A percentile compares a stretch with the other conserved stretches of the same genome.
Evolutionary conservation across 768 basidiomycete species (phyloP).

Genomic region (Hydnum rufescens): DNA sequence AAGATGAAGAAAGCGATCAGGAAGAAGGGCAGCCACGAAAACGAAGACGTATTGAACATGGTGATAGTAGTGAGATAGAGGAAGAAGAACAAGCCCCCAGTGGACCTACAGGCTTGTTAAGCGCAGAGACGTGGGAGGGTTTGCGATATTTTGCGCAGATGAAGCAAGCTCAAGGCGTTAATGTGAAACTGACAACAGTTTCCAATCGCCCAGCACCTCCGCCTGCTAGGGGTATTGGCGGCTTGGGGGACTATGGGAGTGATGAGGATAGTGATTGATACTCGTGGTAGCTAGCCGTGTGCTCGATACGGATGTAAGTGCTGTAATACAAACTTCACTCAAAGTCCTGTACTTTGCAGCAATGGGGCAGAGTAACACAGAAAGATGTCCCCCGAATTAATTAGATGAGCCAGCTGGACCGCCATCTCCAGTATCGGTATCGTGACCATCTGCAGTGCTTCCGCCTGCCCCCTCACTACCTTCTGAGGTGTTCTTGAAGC

Average conservation of each 20-base stretch:
- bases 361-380: no score
- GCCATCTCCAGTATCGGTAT: no score
- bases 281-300: no score
- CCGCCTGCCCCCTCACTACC: no score
- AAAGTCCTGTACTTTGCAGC: no score
- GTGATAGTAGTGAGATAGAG: conserved; percentile 19
- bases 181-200: conserved; percentile 14
- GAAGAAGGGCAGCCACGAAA: conserved; percentile 15
- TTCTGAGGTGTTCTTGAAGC: conserved; percentile 2
- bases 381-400: no score
- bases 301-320: no score
- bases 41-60: conserved; percentile 17
- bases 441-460: no score
- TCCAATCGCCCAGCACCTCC: conserved; percentile 17
- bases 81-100: conserved; percentile 16
- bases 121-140: conserved; percentile 69
- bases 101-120: conserved; percentile 41
- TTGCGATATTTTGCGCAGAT: conserved; percentile 84
- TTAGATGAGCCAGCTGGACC: no score
- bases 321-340: no score
- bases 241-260: conserved; percentile 60
- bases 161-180: conserved; percentile 25
- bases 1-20: conserved; percentile 21
- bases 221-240: conserved; percentile 29
- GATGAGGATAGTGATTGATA: conserved; percentile 30